Base-by-base conservation (phyloP, 2,329 filamentous ascomycete species). In the Alternaria burnsii region DNA sequence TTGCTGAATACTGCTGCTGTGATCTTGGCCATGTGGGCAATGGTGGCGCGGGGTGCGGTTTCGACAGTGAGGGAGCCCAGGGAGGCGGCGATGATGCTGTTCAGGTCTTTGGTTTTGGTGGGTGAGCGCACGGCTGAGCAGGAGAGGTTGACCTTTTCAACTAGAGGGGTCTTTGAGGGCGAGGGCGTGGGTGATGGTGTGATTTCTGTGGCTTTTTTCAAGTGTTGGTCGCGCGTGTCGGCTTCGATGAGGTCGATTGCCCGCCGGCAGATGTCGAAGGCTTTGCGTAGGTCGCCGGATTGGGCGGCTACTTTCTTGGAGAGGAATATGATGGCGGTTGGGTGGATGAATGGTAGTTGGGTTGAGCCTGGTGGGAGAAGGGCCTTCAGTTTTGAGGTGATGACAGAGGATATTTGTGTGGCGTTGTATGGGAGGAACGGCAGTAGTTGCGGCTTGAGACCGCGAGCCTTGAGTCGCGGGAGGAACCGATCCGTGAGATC, bases 401-500 rank as follows among this genome's bases (percentile, higher is more conserved):
- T 91, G 67, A 99, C 93, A 42, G 87, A 88, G 65, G 93, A 93
- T 74, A 99, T 93, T 72, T 99, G 94, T 6, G 86, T 79, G 5
- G 93, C 92, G 3, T 89, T 94, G 80, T 99, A 99, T 1, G 95
- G 95, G 65, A 97, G 85, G 76, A 99, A 98, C 0, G 94, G 92
- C 2, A 99, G 86, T 3, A 98, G 86, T 48, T 91, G 88, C 3
- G 95, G 95, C 81, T 94, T 97, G 65, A 99, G 83, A 71, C 96
- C 96, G 71, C 93, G 92, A 20, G 93, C 89, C 82, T 98, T 98
- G 63, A 99, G 87, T 52, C 94, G 91, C 51, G 95, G 95, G 20
- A 99, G 85, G 70, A 97, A 97, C 10, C 95, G 91, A 76, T 98
- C 95, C 0, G 95, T 99, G 58, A 99, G 83, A 76, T 99, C 95